Evolutionary conservation across 768 basidiomycete species (phyloP).

Genomic region (Rhodotorula paludigena): DNA sequence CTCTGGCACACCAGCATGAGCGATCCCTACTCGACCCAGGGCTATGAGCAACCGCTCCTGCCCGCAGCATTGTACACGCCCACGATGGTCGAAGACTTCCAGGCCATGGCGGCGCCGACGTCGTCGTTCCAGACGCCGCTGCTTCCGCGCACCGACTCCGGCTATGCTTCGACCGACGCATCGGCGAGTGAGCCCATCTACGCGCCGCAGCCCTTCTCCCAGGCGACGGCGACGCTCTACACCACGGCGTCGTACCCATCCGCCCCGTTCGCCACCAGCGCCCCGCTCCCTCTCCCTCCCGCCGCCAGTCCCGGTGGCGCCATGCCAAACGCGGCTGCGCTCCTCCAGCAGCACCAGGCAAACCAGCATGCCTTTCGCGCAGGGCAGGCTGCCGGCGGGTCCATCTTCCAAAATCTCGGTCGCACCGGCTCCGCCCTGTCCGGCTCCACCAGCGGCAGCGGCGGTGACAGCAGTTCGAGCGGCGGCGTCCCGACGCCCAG

Average conservation of each 20-base stretch:
- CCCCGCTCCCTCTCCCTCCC: no score
- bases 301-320: not conserved
- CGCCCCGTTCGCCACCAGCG: no score
- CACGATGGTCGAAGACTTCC: no score
- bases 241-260: no score
- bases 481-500: not conserved
- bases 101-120: no score
- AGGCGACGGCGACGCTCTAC: no score
- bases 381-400: not conserved
- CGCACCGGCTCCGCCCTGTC: no score
- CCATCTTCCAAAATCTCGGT: not conserved
- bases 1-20: not conserved
- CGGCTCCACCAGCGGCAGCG: not conserved
- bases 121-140: no score
- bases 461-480: not conserved
- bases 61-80: not conserved
- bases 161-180: no score
- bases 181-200: no score
- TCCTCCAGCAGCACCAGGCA: slow-evolving; percentile 32
- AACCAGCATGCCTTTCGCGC: slow-evolving; percentile 27
- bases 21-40: not conserved
- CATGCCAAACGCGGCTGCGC: not conserved
- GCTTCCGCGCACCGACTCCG: no score
- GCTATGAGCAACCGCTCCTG: not conserved
- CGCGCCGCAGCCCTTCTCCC: no score